phyloP scores from a whole-genome alignment of 345 rosid genomes.

The Abelmoschus esculentus region DNA sequence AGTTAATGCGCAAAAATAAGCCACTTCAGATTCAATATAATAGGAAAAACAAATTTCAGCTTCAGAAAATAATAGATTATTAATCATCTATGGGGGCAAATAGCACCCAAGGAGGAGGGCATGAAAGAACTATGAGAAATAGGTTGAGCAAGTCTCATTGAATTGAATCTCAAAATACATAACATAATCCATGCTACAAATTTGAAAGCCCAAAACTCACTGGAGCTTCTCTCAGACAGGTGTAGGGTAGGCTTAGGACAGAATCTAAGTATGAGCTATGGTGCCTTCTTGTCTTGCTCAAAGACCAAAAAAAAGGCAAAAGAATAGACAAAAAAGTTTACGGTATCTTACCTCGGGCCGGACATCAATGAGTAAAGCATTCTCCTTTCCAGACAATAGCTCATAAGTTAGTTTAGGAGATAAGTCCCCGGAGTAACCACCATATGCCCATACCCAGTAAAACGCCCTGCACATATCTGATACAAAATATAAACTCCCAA shows the following conservation, averaged over 20 bases:
- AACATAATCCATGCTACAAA: too few relatives aligned
- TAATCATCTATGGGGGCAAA: slow-evolving; percentile 1
- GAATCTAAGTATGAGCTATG: not conserved
- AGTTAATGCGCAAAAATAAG: slow-evolving; percentile 13
- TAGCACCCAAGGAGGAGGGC: too few relatives aligned
- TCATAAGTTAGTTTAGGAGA: slow-evolving; percentile 66
- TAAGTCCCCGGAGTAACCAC: slow-evolving; percentile 90
- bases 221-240: not conserved
- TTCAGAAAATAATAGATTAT: slow-evolving; percentile 8
- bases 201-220: not conserved
- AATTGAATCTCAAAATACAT: not conserved
- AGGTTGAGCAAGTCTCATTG: not conserved
- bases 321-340: slow-evolving; percentile 21
- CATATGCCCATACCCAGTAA: slow-evolving; percentile 62
- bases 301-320: slow-evolving; percentile 6
- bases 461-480: slow-evolving; percentile 87
- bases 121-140: too few relatives aligned
- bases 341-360: slow-evolving; percentile 84
- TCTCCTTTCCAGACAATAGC: slow-evolving; percentile 59
- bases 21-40: not conserved
- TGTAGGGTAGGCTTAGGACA: not conserved
- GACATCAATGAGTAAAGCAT: slow-evolving; percentile 73
- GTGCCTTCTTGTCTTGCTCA: not conserved
- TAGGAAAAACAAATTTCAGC: not conserved
- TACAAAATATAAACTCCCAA: slow-evolving; percentile 40